phyloP scores from a whole-genome alignment of 2,329 filamentous ascomycete genomes.

The Tolypocladium cylindrosporum region DNA sequence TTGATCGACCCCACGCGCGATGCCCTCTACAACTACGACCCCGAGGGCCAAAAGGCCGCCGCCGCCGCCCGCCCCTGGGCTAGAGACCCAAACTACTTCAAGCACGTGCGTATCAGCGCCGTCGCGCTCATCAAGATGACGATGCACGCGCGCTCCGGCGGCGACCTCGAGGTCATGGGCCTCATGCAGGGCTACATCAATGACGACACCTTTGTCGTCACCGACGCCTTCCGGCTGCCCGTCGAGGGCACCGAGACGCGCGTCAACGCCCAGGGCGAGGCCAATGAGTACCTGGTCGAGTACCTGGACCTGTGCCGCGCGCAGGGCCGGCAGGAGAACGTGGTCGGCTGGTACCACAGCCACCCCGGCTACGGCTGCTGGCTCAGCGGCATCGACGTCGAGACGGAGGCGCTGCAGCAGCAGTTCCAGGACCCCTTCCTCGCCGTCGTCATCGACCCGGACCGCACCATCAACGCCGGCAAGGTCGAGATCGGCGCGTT shows the following conservation, averaged over 20 bases:
- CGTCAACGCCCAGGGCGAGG: constrained; percentile 91
- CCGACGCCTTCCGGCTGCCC: constrained; percentile 84
- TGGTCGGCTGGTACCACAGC: constrained; percentile 95
- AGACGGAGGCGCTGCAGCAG: constrained; percentile 80
- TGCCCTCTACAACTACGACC: constrained; percentile 80
- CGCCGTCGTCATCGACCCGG: constrained; percentile 91
- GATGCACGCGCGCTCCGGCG: constrained; percentile 95
- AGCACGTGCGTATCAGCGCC: constrained; percentile 83
- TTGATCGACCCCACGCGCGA: constrained; percentile 82
- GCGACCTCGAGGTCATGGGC: constrained; percentile 90
- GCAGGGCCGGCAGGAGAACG: constrained; percentile 74
- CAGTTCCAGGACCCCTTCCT: constrained; percentile 81
- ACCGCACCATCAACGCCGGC: constrained; percentile 86
- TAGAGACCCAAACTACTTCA: constrained; percentile 77
- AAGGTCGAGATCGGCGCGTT: constrained; percentile 98
- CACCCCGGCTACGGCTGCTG: constrained; percentile 98
- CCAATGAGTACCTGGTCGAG: constrained; percentile 92
- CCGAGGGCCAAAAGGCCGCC: constrained; percentile 56
- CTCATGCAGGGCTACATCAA: constrained; percentile 94
- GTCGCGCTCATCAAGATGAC: constrained; percentile 97
- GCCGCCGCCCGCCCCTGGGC: constrained; percentile 63
- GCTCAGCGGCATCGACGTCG: constrained; percentile 92
- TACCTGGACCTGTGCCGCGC: constrained; percentile 71
- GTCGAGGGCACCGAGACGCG: constrained; percentile 98
- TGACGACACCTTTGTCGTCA: constrained; percentile 78